Conservation (phyloP, 176 grass and related monocot genomes). For the Themeda triandra region DNA sequence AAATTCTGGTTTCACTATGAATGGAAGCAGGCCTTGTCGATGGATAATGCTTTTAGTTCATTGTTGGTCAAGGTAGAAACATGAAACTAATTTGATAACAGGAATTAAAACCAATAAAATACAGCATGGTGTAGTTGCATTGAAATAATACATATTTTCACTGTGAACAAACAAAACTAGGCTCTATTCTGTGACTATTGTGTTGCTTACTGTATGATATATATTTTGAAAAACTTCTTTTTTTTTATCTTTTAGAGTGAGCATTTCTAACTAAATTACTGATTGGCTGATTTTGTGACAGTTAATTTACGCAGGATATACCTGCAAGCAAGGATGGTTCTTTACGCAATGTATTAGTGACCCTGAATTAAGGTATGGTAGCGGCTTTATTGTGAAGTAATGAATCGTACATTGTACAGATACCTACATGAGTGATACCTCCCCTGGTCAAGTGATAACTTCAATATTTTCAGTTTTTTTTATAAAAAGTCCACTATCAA, state of each 20-base stretch:
- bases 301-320: conserved; percentile 98
- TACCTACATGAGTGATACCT: background rate
- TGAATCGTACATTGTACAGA: background rate
- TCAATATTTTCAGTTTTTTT: background rate
- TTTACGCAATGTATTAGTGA: conserved; percentile 94
- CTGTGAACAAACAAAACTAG: background rate
- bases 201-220: background rate
- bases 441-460: background rate
- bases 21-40: background rate
- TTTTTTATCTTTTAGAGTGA: background rate
- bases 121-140: background rate
- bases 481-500: background rate
- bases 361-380: conserved; percentile 67
- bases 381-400: background rate
- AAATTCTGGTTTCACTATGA: conserved; percentile 13
- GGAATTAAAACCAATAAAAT: background rate
- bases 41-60: background rate
- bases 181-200: background rate
- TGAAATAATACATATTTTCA: background rate
- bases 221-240: background rate
- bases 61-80: background rate
- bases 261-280: conserved; percentile 41
- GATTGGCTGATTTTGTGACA: conserved; percentile 72
- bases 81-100: background rate
- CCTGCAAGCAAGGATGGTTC: conserved; percentile 98